Evolutionary conservation across 31 red algal species (phyloP).

Genomic region (Porphyra umbilicalis): DNA sequence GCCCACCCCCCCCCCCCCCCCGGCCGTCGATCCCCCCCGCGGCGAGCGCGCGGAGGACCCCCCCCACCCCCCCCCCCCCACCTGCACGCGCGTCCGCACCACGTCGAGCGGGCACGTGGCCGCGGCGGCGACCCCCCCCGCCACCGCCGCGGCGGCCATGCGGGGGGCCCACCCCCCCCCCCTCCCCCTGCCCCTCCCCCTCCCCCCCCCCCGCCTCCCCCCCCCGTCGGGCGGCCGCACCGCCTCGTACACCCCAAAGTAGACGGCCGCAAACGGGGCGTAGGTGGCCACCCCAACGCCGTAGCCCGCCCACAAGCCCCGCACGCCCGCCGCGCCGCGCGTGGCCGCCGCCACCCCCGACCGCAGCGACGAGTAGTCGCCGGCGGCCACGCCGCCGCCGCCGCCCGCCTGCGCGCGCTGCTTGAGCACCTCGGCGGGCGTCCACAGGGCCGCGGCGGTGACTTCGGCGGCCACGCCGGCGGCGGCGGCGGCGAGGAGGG

Average conservation of each 20-base stretch:
- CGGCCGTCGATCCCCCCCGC: background rate
- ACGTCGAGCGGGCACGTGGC: conserved; percentile 92
- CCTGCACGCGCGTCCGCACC: conserved; percentile 69
- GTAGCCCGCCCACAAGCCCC: background rate
- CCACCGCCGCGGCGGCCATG: conserved; percentile 7
- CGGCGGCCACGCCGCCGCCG: background rate
- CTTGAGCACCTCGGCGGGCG: conserved; percentile 85
- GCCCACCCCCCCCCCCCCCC: background rate
- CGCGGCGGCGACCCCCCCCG: conserved; percentile 65
- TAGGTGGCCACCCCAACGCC: background rate
- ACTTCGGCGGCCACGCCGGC: conserved; percentile 47
- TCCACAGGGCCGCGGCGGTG: conserved; percentile 61
- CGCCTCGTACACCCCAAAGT: background rate
- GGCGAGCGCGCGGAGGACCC: background rate
- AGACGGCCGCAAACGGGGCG: background rate
- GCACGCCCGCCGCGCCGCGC: background rate
- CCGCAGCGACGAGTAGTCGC: background rate
- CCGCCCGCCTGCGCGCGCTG: conserved; percentile 72
- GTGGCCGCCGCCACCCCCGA: background rate
- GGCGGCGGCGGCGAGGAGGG: conserved; percentile 45
- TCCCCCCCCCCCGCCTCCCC: no score
- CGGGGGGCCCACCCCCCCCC: background rate
- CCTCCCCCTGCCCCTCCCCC: background rate
- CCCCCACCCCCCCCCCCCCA: background rate
- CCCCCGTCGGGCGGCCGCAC: background rate